Evolutionary conservation across 371 early-diverging fungal genomes (phyloP).

Genomic region (Mucor irregularis): DNA sequence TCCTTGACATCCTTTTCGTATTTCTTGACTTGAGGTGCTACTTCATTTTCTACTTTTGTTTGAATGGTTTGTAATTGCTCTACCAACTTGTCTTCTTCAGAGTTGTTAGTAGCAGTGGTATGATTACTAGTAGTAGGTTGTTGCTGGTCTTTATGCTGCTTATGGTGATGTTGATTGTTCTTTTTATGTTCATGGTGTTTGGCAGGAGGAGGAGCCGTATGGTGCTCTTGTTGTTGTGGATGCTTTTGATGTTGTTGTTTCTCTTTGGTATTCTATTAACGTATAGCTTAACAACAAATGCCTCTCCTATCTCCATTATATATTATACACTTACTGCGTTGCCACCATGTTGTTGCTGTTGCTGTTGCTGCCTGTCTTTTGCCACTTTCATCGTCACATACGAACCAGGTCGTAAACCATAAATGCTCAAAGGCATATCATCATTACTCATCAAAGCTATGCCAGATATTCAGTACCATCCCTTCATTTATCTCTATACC

Average conservation of each 20-base stretch:
- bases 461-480: not conserved
- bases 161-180: not conserved
- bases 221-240: not conserved
- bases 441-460: constrained; percentile 19
- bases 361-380: not conserved
- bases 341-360: not conserved
- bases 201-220: too few relatives aligned
- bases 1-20: constrained; percentile 19
- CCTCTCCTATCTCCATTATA: too few relatives aligned
- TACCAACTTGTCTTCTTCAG: constrained; percentile 2
- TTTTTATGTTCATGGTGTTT: too few relatives aligned
- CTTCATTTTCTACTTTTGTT: constrained; percentile 5
- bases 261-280: too few relatives aligned
- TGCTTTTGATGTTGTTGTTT: not conserved
- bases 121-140: not conserved
- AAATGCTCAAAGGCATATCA: constrained; percentile 11
- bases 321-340: too few relatives aligned
- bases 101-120: too few relatives aligned
- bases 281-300: too few relatives aligned
- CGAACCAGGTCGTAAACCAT: constrained; percentile 16
- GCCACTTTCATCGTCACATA: constrained; percentile 5
- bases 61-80: constrained; percentile 7
- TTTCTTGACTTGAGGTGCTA: constrained; percentile 12
- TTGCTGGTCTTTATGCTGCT: not conserved
- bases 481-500: not conserved